These are phyloP conservation scores for Cercospora nicotianae DNA, from an alignment of 2,329 filamentous ascomycete species.

Conservation along the genomic window DNA sequence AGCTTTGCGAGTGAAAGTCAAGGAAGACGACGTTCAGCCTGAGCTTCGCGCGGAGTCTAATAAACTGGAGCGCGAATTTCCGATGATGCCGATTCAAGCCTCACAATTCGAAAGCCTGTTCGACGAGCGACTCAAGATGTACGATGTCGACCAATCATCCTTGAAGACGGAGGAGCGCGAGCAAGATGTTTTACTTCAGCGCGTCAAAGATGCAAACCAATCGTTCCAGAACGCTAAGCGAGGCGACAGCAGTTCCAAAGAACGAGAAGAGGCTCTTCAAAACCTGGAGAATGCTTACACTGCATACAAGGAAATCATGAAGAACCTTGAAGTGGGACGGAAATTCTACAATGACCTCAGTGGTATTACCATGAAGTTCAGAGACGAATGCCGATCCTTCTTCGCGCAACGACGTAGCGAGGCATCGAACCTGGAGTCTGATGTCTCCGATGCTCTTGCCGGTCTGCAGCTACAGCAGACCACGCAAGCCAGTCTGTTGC, in stretches of 20 bases:
- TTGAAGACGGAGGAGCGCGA: conserved; percentile 72
- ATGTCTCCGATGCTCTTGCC: conserved; percentile 62
- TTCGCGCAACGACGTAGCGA: conserved; percentile 78
- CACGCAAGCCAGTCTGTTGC: conserved; percentile 45
- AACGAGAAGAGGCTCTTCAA: conserved; percentile 84
- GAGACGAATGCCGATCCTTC: conserved; percentile 77
- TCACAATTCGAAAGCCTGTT: conserved; percentile 93
- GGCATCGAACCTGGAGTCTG: conserved; percentile 72
- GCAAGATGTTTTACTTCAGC: conserved; percentile 69
- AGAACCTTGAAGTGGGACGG: conserved; percentile 83
- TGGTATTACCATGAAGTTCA: conserved; percentile 79
- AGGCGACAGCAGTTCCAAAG: conserved; percentile 65
- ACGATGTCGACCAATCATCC: conserved; percentile 73
- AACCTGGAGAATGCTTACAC: conserved; percentile 86
- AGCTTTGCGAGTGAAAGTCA: conserved; percentile 72
- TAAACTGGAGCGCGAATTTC: conserved; percentile 80
- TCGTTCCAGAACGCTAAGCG: conserved; percentile 73
- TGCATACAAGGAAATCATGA: conserved; percentile 94
- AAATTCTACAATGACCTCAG: conserved; percentile 98
- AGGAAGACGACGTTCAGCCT: conserved; percentile 80
- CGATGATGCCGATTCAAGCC: conserved; percentile 78
- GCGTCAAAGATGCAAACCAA: conserved; percentile 72
- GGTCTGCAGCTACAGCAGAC: conserved; percentile 54
- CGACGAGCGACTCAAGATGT: conserved; percentile 75
- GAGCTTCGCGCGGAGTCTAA: conserved; percentile 81